Evolutionary conservation across 257 asterid species (phyloP), one percentile per base, ranked within the genome.

Genomic region (Ocimum tenuiflorum): DNA sequence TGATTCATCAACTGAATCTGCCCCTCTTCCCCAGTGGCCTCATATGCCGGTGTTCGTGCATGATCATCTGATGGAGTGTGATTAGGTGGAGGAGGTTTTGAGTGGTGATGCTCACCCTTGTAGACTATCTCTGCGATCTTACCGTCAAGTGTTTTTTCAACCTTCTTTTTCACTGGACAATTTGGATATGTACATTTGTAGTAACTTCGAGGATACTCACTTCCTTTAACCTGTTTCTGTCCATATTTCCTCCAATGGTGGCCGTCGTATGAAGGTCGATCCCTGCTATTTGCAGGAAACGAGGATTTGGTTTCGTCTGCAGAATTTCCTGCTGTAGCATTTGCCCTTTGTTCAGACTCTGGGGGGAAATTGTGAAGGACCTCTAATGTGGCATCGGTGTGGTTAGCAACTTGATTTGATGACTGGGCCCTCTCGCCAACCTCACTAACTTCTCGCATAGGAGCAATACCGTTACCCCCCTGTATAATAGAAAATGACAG

Each of bases 191-290:
- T 88, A 50, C 98, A 91, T 64, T 88, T 91, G 77, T 83, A 88
- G 70, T 88, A 91, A 72, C 98, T 91, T 79, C 96, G 82, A 27
- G 94, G 91, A 67, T 68, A 81, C 65, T 91, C 88, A 24, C 95
- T 91, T 43, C 94, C 96, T 77, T 86, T 91, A 23, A 91, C 98
- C 72, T 79, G 90, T 70, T 91, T 91, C 77, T 91, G 96, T 49
- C 98, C 96, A 62, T 91, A 91, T 73, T 91, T 91, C 71, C 96
- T 81, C 98, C 98, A 91, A 45, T 63, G 83, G 77, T 91, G 86
- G 20, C 96, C 94, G 61, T 91, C 96, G 45, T 82, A 71, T 45
- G 86, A 75, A 67, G 82, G 78, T 11, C 81, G 86, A 38, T 83
- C 80, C 35, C 56, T 67, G 39, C 29, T 69, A 20, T 51, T 62